Evolutionary conservation across 352 stramenopile genomes (phyloP).

Genomic region (Globisporangium barbulae): DNA sequence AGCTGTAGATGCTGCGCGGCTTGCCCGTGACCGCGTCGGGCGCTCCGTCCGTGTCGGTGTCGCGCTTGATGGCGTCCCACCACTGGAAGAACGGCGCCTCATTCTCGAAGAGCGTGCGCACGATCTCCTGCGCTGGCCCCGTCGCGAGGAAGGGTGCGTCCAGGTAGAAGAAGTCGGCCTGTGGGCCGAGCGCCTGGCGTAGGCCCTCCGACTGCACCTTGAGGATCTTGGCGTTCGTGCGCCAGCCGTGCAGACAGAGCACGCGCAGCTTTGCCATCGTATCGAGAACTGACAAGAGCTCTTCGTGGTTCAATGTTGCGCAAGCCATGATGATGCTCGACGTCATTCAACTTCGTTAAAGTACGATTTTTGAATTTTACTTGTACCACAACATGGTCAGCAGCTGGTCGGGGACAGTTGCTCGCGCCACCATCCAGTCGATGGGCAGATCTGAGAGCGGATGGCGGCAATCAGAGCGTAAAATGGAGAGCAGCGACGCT

Average conservation of each 20-base stretch:
- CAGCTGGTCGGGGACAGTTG: not conserved
- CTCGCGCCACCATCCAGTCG: not conserved
- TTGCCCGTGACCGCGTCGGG: constrained; percentile 10
- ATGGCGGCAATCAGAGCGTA: constrained; percentile 2
- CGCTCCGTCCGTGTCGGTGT: constrained; percentile 11
- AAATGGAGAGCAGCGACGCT: constrained; percentile 10
- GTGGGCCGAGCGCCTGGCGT: constrained; percentile 33
- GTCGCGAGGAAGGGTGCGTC: constrained; percentile 59
- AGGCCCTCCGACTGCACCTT: constrained; percentile 54
- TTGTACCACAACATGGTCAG: not conserved
- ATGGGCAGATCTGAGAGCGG: not conserved
- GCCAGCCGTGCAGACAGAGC: constrained; percentile 78
- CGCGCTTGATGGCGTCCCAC: constrained; percentile 62
- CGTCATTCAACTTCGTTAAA: not conserved
- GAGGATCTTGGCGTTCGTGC: constrained; percentile 68
- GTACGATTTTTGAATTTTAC: not conserved
- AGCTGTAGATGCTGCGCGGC: constrained; percentile 30
- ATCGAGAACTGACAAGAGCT: not conserved
- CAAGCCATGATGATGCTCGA: not conserved
- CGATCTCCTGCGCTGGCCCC: constrained; percentile 52
- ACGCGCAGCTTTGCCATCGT: constrained; percentile 46
- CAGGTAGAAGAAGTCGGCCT: constrained; percentile 62
- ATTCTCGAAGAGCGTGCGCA: constrained; percentile 55
- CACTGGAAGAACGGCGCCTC: constrained; percentile 72
- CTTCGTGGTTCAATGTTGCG: constrained; percentile 8